Evolutionary conservation across 257 asterid genomes (phyloP), one percentile per base, ranked within the genome.

Genomic region (Solanum arcanum): DNA sequence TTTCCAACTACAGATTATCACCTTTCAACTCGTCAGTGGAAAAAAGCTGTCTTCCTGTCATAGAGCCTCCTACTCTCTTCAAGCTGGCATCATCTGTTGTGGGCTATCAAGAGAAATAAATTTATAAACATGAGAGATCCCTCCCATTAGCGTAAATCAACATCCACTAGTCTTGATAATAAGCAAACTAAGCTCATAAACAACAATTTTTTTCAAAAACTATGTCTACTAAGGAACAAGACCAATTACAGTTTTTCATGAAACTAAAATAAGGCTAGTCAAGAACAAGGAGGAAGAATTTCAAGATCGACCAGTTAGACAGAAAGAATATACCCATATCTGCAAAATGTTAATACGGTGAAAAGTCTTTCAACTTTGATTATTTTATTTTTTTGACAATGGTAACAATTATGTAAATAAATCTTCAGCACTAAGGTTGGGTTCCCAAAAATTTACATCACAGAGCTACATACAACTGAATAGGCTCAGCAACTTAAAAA

Each of bases 41-140:
- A 74, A 86, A 52, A 86, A 62, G 89, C 62, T 80, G 91, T 72
- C 81, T 62, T 83, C 87, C 83, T 68, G 90, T 20, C 52, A 37
- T 18, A 37, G 46, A 27, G 69, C 87, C 49, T 80, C 12, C 86
- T 15, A 88, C 42, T 87, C 68, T 77, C 88, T 87, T 91, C 89
- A 82, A 91, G 20, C 33, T 86, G 78, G 90, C 90, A 86, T 87
- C 86, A 72, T 69, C 89, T 88, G 46, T 59, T 20, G 91, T 59
- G 88, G 94, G 85, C 98, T 93, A 86, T 82, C 86, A 60, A 90
- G 46, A 29, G 83, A 74, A 25, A 86, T 27, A 33, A 86, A 76
- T 80, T 86, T 84, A 86, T 89, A 84, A 52, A 62, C 88, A 88
- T 83, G 25, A 86, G 87, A 52, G 52, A 52, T 52, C 80, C 88